Base-by-base conservation (phyloP, 2,329 filamentous ascomycete genomes). In the Xylariaceae sp. region DNA sequence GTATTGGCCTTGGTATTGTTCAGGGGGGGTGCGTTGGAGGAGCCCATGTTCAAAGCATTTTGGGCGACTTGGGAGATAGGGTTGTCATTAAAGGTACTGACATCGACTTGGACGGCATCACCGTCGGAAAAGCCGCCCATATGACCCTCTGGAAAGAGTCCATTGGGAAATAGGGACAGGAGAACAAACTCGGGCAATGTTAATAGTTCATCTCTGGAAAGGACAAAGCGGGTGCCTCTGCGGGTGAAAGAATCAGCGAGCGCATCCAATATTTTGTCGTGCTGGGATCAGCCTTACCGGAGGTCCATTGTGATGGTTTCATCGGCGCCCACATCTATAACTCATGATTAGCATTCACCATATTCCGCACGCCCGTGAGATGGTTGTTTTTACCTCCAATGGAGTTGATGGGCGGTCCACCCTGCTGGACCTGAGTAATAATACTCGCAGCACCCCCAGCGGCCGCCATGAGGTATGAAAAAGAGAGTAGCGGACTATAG, bases 401-500 rank as follows among this genome's bases (percentile, higher is more conserved):
- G 53, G 89, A 88, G 73, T 94, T 95, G 65, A 96, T 84, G 39
- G 91, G 88, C 66, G 91, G 88, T 49, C 88, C 91, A 62, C 88
- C 88, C 74, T 99, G 94, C 71, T 95, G 91, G 66, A 99, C 94
- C 77, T 99, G 94, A 74, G 94, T 99, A 76, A 99, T 95, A 71
- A 99, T 96, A 83, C 94, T 97, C 77, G 91, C 87, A 66, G 91
- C 89, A 76, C 91, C 92, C 80, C 92, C 92, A 75, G 92, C 91
- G 72, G 91, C 89, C 75, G 94, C 91, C 94, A 99, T 99, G 71
- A 96, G 84, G 83, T 95, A 99, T 66, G 88, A 86, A 70, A 99
- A 99, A 55, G 90, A 89, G 58, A 88, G 82, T 71, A 99, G 84
- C 60, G 94, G 94, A 76, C 90, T 96, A 58, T 85, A 87, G 66